Conservation (phyloP, 2,329 filamentous ascomycete genomes). For the Talaromyces marneffei region DNA sequence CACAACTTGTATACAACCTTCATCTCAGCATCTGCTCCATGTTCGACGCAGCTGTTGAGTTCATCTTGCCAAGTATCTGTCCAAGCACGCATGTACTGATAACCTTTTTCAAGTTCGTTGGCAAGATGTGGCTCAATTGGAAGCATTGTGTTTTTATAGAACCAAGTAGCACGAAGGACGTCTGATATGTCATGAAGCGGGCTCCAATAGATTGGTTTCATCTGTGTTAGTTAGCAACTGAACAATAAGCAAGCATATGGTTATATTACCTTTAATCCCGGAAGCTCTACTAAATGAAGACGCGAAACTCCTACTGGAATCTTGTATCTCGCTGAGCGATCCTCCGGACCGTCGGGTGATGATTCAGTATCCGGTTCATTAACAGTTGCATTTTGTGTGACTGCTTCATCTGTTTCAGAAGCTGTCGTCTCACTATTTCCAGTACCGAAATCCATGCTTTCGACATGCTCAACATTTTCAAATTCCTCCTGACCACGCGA, state of each 20-base stretch:
- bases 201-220: slow-evolving; percentile 98
- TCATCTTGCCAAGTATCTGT: slow-evolving; percentile 91
- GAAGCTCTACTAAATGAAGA: slow-evolving; percentile 80
- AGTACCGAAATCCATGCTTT: slow-evolving; percentile 10
- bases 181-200: slow-evolving; percentile 82
- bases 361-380: neutral
- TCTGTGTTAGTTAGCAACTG: slow-evolving; percentile 42
- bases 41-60: slow-evolving; percentile 79
- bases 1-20: slow-evolving; percentile 82
- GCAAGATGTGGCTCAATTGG: slow-evolving; percentile 80
- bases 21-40: slow-evolving; percentile 82
- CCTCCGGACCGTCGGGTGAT: slow-evolving; percentile 18
- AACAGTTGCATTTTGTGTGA: neutral
- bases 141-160: slow-evolving; percentile 91
- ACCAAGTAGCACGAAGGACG: slow-evolving; percentile 88
- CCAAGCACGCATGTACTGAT: slow-evolving; percentile 78
- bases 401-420: neutral
- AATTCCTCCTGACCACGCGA: slow-evolving; percentile 18
- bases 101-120: slow-evolving; percentile 89
- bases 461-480: neutral
- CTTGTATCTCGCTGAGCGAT: slow-evolving; percentile 42
- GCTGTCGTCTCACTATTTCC: slow-evolving; percentile 24
- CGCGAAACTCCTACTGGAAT: slow-evolving; percentile 86
- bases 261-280: slow-evolving; percentile 50
- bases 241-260: neutral